Conservation (phyloP, 176 grass and related monocot genomes). For the Ensete glaucum region DNA sequence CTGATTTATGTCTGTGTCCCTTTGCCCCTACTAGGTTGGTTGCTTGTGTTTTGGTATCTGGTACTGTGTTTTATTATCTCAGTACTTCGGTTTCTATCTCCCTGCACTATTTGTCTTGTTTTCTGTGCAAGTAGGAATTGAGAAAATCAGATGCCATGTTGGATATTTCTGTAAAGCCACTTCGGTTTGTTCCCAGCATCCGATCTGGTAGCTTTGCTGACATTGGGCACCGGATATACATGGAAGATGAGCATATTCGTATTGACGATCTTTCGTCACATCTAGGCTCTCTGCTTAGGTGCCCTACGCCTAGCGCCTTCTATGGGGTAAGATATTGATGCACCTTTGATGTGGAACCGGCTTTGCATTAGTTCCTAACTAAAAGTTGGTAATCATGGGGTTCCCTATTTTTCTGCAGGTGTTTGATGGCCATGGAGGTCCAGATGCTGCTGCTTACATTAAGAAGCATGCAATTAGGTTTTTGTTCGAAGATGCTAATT, state of each 20-base stretch:
- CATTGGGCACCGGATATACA: constrained; percentile 64
- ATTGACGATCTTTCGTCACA: constrained; percentile 75
- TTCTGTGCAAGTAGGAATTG: constrained; percentile 27
- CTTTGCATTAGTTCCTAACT: background rate
- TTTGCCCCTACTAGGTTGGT: no score
- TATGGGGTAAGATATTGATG: constrained; percentile 50
- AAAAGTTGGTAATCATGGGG: background rate
- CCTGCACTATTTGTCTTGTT: background rate
- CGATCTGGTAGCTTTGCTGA: constrained; percentile 77
- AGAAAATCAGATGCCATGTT: constrained; percentile 21
- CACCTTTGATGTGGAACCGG: background rate
- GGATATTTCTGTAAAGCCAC: constrained; percentile 18
- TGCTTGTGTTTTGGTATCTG: background rate
- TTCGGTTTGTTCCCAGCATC: constrained; percentile 50
- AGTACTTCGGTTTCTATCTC: background rate
- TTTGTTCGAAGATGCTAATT: constrained; percentile 60
- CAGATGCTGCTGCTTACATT: constrained; percentile 75
- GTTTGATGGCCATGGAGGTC: constrained; percentile 88
- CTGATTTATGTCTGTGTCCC: background rate
- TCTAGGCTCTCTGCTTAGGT: constrained; percentile 45
- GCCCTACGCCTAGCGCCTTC: constrained; percentile 63
- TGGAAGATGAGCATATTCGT: constrained; percentile 89
- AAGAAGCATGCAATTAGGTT: constrained; percentile 59
- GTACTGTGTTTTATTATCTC: background rate
- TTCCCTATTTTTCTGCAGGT: constrained; percentile 33